phyloP scores from a whole-genome alignment of 2,329 filamentous ascomycete species.

The Neodidymelliopsis sp. region DNA sequence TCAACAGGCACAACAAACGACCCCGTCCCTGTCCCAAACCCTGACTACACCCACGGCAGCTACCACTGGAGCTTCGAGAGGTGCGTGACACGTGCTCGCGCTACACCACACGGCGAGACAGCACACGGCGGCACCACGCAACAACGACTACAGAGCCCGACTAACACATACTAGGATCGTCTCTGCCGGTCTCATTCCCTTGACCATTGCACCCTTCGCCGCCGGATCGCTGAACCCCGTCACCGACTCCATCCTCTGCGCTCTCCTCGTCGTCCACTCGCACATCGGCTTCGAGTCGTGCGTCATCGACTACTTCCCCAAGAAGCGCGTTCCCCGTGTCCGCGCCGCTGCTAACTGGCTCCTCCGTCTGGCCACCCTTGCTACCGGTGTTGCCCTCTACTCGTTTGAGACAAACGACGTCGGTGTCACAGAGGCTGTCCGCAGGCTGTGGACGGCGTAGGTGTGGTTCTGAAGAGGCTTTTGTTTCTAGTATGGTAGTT shows the following conservation, averaged over 20 bases:
- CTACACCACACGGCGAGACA: not conserved
- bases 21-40: conserved; percentile 74
- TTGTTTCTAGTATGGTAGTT: not conserved
- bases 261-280: conserved; percentile 85
- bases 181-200: conserved; percentile 80
- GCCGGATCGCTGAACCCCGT: conserved; percentile 89
- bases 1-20: conserved; percentile 76
- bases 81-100: conserved; percentile 45
- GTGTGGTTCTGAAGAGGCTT: not conserved
- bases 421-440: conserved; percentile 87
- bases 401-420: conserved; percentile 99
- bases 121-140: no score
- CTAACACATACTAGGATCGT: conserved; percentile 64
- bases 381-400: conserved; percentile 88
- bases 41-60: conserved; percentile 83
- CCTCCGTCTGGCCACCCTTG: conserved; percentile 78
- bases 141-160: not conserved
- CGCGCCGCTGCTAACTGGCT: conserved; percentile 76
- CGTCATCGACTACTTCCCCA: conserved; percentile 91
- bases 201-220: conserved; percentile 91
- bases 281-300: conserved; percentile 92
- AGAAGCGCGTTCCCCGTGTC: conserved; percentile 70
- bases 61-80: conserved; percentile 99
- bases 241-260: conserved; percentile 85
- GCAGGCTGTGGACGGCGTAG: conserved; percentile 86